A percentile compares a stretch with the other conserved stretches of the same genome.
phyloP scores from a whole-genome alignment of 2,329 filamentous ascomycete species.

The Epichloe baconii region DNA sequence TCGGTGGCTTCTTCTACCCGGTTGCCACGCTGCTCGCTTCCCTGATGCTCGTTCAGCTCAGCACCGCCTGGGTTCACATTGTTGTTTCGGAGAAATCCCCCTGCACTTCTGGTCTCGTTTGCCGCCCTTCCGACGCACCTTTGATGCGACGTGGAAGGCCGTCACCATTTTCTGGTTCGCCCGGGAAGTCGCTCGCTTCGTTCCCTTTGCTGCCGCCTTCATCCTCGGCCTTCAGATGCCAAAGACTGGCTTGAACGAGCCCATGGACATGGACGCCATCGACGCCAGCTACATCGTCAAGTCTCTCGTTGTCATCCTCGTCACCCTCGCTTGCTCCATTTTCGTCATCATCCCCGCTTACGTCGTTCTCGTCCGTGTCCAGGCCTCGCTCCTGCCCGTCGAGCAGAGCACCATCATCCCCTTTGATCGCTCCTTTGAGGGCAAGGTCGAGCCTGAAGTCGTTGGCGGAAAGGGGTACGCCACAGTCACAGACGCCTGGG shows the following conservation, averaged over 20 bases:
- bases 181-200: slow-evolving; percentile 32
- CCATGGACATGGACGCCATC: slow-evolving; percentile 19
- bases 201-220: slow-evolving; percentile 30
- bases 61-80: slow-evolving; percentile 73
- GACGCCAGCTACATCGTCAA: slow-evolving; percentile 24
- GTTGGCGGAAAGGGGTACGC: slow-evolving; percentile 61
- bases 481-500: slow-evolving; percentile 65
- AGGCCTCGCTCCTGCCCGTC: slow-evolving; percentile 74
- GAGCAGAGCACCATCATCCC: slow-evolving; percentile 74
- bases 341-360: slow-evolving; percentile 62
- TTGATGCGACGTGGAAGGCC: slow-evolving; percentile 56
- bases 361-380: slow-evolving; percentile 68
- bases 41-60: slow-evolving; percentile 52
- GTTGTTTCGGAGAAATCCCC: slow-evolving; percentile 59
- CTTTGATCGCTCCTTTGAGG: slow-evolving; percentile 78
- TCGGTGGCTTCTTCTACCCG: slow-evolving; percentile 31
- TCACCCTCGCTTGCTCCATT: slow-evolving; percentile 38
- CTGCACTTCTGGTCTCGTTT: slow-evolving; percentile 58
- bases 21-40: slow-evolving; percentile 38
- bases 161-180: slow-evolving; percentile 50
- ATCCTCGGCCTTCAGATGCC: slow-evolving; percentile 32
- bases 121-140: slow-evolving; percentile 48
- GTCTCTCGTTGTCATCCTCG: slow-evolving; percentile 28
- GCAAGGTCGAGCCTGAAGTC: slow-evolving; percentile 60
- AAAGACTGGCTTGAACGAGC: slow-evolving; percentile 21